Evolutionary conservation across 2,329 filamentous ascomycete species (phyloP).

Genomic region (Stachybotrys chartarum): DNA sequence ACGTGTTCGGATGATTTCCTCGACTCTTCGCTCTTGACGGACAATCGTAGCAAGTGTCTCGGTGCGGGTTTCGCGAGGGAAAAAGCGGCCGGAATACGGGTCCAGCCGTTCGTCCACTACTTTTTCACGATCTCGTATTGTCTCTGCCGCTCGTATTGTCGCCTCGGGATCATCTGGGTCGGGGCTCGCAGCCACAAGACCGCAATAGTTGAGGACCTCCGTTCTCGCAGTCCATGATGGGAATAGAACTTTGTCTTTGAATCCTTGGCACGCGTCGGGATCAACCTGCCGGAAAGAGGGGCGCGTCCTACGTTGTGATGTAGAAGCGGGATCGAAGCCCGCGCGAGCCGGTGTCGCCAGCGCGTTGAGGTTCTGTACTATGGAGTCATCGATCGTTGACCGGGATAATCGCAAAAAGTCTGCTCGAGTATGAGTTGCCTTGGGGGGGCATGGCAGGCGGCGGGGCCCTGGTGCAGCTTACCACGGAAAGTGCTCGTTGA

Average conservation of each 20-base stretch:
- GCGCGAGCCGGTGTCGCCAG: slow-evolving; percentile 65
- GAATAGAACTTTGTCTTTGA: slow-evolving; percentile 75
- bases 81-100: slow-evolving; percentile 82
- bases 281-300: slow-evolving; percentile 49
- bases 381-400: slow-evolving; percentile 82
- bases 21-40: slow-evolving; percentile 68
- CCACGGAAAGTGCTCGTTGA: slow-evolving; percentile 62
- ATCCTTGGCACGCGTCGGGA: slow-evolving; percentile 55
- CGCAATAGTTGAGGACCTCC: slow-evolving; percentile 83
- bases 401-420: slow-evolving; percentile 89
- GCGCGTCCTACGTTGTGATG: slow-evolving; percentile 52
- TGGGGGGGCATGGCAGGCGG: not conserved
- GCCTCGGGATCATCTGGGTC: slow-evolving; percentile 82
- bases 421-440: slow-evolving; percentile 26
- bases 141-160: slow-evolving; percentile 61
- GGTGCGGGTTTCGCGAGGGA: slow-evolving; percentile 70
- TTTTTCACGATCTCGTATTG: slow-evolving; percentile 60
- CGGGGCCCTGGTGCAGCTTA: slow-evolving; percentile 23
- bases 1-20: slow-evolving; percentile 70
- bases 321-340: slow-evolving; percentile 76
- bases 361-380: slow-evolving; percentile 87
- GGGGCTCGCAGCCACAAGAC: slow-evolving; percentile 75
- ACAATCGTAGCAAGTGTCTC: slow-evolving; percentile 69
- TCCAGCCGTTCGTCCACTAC: slow-evolving; percentile 84
- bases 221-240: slow-evolving; percentile 80